phyloP scores from a whole-genome alignment of 2,329 filamentous ascomycete species.

The Colletotrichum tabaci region DNA sequence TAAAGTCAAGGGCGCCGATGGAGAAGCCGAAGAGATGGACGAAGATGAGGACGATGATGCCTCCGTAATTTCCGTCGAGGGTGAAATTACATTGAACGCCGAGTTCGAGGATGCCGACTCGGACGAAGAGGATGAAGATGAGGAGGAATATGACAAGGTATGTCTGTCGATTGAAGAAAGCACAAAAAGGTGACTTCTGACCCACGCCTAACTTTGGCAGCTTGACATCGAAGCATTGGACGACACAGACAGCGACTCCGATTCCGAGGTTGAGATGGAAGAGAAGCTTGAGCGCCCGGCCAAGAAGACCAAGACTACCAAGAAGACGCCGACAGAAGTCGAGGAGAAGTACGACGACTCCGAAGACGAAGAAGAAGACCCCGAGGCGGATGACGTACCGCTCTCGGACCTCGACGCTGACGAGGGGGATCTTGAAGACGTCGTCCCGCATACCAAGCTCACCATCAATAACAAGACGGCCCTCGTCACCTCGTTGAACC shows the following conservation, averaged over 20 bases:
- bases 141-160: constrained; percentile 46
- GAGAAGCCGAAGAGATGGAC: constrained; percentile 50
- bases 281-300: constrained; percentile 73
- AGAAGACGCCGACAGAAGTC: constrained; percentile 49
- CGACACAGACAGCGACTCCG: constrained; percentile 72
- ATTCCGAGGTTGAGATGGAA: constrained; percentile 84
- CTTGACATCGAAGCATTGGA: constrained; percentile 71
- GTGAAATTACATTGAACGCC: constrained; percentile 48
- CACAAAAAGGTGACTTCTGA: neutral
- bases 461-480: constrained; percentile 98
- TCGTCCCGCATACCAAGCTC: constrained; percentile 90
- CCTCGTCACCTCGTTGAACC: constrained; percentile 83
- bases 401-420: constrained; percentile 86
- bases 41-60: constrained; percentile 47
- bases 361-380: constrained; percentile 74
- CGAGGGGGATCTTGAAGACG: constrained; percentile 87
- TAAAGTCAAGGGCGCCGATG: constrained; percentile 45
- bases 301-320: constrained; percentile 60
- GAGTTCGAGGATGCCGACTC: constrained; percentile 40
- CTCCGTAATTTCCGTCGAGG: constrained; percentile 47
- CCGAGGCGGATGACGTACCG: constrained; percentile 89
- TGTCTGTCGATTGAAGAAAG: constrained; percentile 3
- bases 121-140: constrained; percentile 47
- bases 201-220: constrained; percentile 48
- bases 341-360: constrained; percentile 64